Evolutionary conservation across 2,329 filamentous ascomycete genomes (phyloP).

Genomic region (Plenodomus biglobosus): DNA sequence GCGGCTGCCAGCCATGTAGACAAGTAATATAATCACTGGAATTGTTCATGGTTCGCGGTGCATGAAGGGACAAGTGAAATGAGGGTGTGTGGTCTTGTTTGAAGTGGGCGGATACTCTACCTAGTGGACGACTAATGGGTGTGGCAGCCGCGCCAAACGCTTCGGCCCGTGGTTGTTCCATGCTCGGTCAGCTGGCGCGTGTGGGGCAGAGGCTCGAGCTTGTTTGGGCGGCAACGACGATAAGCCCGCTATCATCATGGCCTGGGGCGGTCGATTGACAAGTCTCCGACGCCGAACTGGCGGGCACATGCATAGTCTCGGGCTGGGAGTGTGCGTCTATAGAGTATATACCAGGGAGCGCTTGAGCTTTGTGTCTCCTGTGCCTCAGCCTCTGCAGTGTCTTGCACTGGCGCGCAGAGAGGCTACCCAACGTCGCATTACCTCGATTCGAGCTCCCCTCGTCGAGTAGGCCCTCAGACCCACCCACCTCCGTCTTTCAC

Average conservation of each 20-base stretch:
- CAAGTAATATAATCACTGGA: background rate
- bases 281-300: too few relatives aligned
- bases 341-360: too few relatives aligned
- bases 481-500: slow-evolving; percentile 17
- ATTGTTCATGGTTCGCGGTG: too few relatives aligned
- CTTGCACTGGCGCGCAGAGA: background rate
- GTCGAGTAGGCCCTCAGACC: slow-evolving; percentile 11
- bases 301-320: background rate
- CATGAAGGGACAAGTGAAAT: too few relatives aligned
- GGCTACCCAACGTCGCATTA: too few relatives aligned
- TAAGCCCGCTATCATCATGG: background rate
- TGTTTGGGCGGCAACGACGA: background rate
- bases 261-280: too few relatives aligned
- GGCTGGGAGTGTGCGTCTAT: background rate
- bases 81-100: too few relatives aligned
- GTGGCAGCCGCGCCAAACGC: background rate
- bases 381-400: background rate
- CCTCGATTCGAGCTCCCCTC: slow-evolving; percentile 4
- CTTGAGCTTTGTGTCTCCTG: too few relatives aligned
- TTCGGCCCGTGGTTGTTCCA: background rate
- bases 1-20: background rate
- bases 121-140: too few relatives aligned
- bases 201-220: slow-evolving; percentile 1
- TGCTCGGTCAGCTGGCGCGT: background rate
- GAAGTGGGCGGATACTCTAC: too few relatives aligned